Percentiles rank a stretch among this genome's conserved stretches.
Evolutionary conservation across 352 stramenopile species (phyloP).

Genomic region (Phytophthora chlamydospora): DNA sequence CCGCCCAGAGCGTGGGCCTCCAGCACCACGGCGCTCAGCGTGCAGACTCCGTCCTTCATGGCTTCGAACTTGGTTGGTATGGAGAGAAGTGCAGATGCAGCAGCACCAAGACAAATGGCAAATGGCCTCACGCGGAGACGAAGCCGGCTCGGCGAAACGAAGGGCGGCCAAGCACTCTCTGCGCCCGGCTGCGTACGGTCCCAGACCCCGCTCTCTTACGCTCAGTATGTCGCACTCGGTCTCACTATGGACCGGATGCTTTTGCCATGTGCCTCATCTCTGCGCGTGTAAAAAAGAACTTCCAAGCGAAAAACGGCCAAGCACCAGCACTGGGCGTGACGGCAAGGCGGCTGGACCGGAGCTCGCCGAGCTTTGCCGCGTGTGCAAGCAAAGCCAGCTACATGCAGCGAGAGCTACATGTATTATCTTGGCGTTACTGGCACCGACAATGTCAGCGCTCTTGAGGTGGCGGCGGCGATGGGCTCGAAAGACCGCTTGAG

Average conservation of each 20-base stretch:
- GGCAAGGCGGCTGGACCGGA: too few relatives aligned
- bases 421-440: too few relatives aligned
- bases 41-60: constrained; percentile 58
- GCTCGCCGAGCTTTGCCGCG: neutral
- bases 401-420: too few relatives aligned
- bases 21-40: constrained; percentile 59
- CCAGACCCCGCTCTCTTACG: constrained; percentile 12
- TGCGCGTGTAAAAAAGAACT: constrained; percentile 10
- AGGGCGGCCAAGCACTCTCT: constrained; percentile 31
- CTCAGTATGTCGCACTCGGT: constrained; percentile 27
- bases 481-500: too few relatives aligned
- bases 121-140: constrained; percentile 21
- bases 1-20: constrained; percentile 70
- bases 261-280: neutral
- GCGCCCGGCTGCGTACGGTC: constrained; percentile 4
- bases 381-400: constrained; percentile 8
- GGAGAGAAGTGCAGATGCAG: neutral
- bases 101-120: constrained; percentile 21
- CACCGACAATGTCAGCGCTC: neutral
- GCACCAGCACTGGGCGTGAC: constrained; percentile 1
- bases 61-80: neutral
- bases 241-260: constrained; percentile 27
- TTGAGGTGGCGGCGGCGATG: neutral
- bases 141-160: constrained; percentile 34
- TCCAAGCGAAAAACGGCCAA: constrained; percentile 1